Base-by-base conservation (phyloP, 2,329 filamentous ascomycete genomes). In the Xylaria arbuscula region DNA sequence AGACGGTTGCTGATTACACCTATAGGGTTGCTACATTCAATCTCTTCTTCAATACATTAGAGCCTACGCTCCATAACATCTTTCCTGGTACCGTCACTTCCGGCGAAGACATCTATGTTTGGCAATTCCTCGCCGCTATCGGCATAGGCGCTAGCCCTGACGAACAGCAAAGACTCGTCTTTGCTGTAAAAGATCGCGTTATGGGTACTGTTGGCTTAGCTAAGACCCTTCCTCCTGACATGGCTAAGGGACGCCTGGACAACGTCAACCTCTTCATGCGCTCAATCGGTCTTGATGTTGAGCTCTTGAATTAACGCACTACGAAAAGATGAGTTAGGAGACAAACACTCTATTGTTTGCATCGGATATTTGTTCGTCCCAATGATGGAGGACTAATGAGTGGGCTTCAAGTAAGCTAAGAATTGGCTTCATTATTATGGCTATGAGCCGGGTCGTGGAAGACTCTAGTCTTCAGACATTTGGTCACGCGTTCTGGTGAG, bases 181-280 rank as follows among this genome's bases (percentile, higher is more conserved):
- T 98, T 76, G 94, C 94, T 48, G 96, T 99, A 74, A 99, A 98
- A 87, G 96, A 99, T 76, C 91, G 95, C 62, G 96, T 99, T 67
- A 97, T 98, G 88, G 94, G 97, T 78, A 98, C 96, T 0, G 93
- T 99, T 11, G 85, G 88, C 36, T 89, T 97, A 61, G 92, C 93
- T 76, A 98, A 97, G 86, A 95, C 93, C 1, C 85, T 99, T 40
- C 95, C 96, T 19, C 87, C 90, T 17, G 92, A 96, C 66, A 93
- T 98, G 89, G 90, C 92, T 13, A 89, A 89, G 68, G 90, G 93
- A 78, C 90, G 95, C 68, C 85, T 97, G 66, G 91, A 92, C 67
- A 97, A 97, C 77, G 96, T 99, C 73, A 99, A 99, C 79, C 83
- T 99, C 64, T 99, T 99, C 81, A 98, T 99, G 94, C 92, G 94